Conservation (phyloP, 2,329 filamentous ascomycete genomes). For the Talaromyces sp. region DNA sequence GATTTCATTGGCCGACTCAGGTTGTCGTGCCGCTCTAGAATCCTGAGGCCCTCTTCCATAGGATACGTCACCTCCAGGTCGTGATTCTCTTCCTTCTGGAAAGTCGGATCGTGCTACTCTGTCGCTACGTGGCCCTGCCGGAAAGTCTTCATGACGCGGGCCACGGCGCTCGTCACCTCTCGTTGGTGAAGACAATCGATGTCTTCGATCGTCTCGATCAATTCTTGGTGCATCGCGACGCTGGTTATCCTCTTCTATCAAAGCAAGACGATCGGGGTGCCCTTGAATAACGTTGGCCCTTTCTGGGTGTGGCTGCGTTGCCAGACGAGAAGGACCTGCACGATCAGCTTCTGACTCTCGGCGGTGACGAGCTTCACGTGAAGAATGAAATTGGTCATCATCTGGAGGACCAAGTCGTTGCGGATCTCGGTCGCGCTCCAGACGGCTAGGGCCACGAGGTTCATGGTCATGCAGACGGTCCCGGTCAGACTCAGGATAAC, state of each 20-base stretch:
- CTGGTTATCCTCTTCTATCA: conserved; percentile 28
- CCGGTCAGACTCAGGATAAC: conserved; percentile 40
- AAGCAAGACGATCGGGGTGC: conserved; percentile 28
- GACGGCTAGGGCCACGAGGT: conserved; percentile 37
- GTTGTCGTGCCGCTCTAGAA: conserved; percentile 34
- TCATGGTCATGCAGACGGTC: conserved; percentile 40
- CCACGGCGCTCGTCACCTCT: conserved; percentile 18
- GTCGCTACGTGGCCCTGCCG: conserved; percentile 54
- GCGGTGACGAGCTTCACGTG: conserved; percentile 30
- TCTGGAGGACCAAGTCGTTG: conserved; percentile 29
- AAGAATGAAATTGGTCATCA: conserved; percentile 42
- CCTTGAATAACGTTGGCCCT: conserved; percentile 39
- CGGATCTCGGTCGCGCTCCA: conserved; percentile 31
- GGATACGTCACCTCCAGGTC: conserved; percentile 42
- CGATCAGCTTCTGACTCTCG: conserved; percentile 42
- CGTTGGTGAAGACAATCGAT: conserved; percentile 24
- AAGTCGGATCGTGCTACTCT: conserved; percentile 34
- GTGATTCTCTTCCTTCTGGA: conserved; percentile 40
- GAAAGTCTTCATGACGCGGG: conserved; percentile 47
- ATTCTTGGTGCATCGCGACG: conserved; percentile 36
- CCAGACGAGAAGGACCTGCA: conserved; percentile 31
- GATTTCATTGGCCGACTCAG: conserved; percentile 42
- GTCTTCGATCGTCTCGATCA: conserved; percentile 37
- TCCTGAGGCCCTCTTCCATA: conserved; percentile 51
- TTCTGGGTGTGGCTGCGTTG: conserved; percentile 32